These are phyloP conservation scores for Mortierella antarctica DNA, from an alignment of 192 early-diverging fungal genomes.

Conservation along the genomic window DNA sequence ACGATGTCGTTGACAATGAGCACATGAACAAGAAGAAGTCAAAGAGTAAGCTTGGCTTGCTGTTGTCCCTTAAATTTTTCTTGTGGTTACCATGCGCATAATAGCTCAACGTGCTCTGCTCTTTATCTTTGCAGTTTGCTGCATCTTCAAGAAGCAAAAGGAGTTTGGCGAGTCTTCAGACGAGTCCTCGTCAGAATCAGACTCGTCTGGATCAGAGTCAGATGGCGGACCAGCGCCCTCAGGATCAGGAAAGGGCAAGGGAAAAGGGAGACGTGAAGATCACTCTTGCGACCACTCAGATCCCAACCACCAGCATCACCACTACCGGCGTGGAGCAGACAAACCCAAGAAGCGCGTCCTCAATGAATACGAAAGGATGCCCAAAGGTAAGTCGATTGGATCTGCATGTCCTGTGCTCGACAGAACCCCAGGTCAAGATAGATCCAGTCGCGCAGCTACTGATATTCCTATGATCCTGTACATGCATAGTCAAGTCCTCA, in stretches of 20 bases:
- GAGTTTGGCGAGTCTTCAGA: constrained; percentile 63
- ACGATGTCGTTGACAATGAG: constrained; percentile 75
- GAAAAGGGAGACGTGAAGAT: constrained; percentile 8
- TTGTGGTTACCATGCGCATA: not conserved
- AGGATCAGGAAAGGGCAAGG: not conserved
- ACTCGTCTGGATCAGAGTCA: constrained; percentile 50
- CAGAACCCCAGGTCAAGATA: not conserved
- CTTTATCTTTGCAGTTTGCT: constrained; percentile 66
- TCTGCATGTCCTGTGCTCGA: no score
- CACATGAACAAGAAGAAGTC: constrained; percentile 75
- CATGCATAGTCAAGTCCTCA: constrained; percentile 12
- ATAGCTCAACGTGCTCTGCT: not conserved
- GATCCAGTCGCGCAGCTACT: not conserved
- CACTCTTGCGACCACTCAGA: constrained; percentile 17
- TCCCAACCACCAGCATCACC: constrained; percentile 27
- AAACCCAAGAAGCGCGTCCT: constrained; percentile 36
- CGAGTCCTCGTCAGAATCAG: constrained; percentile 57
- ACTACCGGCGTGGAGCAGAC: constrained; percentile 16
- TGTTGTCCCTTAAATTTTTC: not conserved
- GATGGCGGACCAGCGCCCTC: constrained; percentile 36
- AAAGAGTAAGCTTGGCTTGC: constrained; percentile 60
- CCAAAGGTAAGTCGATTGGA: constrained; percentile 42
- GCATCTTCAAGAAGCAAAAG: constrained; percentile 74
- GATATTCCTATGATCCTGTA: not conserved
- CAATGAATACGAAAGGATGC: constrained; percentile 46